Percentiles rank a stretch among this genome's conserved stretches.
Evolutionary conservation across 495 filamentous ascomycete species (phyloP).

Genomic region (Podospora fimiseda): DNA sequence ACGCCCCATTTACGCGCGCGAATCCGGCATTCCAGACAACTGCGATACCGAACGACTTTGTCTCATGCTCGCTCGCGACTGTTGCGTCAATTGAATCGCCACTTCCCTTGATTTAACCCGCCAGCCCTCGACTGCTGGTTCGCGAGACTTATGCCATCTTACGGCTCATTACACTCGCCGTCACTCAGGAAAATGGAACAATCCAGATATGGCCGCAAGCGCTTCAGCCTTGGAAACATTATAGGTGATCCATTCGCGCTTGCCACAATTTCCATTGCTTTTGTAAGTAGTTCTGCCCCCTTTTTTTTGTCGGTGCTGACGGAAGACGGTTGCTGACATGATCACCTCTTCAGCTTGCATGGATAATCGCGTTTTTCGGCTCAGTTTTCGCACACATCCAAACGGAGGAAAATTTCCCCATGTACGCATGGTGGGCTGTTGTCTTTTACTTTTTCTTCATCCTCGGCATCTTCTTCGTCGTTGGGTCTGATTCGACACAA

Average conservation of each 20-base stretch:
- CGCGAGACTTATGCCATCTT: slow-evolving; percentile 57
- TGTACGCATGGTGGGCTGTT: slow-evolving; percentile 84
- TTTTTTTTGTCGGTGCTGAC: background rate
- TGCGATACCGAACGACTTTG: slow-evolving; percentile 10
- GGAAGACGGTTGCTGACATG: slow-evolving; percentile 18
- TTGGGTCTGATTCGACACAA: slow-evolving; percentile 72
- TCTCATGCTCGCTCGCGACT: slow-evolving; percentile 14
- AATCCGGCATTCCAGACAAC: slow-evolving; percentile 1
- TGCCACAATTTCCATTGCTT: slow-evolving; percentile 85
- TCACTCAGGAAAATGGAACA: slow-evolving; percentile 79
- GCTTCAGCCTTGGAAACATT: slow-evolving; percentile 77
- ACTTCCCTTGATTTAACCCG: slow-evolving; percentile 8
- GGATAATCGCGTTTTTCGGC: slow-evolving; percentile 84
- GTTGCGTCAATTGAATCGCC: slow-evolving; percentile 26
- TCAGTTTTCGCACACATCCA: slow-evolving; percentile 66
- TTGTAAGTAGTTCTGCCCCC: slow-evolving; percentile 53
- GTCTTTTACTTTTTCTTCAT: slow-evolving; percentile 81
- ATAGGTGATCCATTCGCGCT: slow-evolving; percentile 95
- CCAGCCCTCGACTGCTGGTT: slow-evolving; percentile 9
- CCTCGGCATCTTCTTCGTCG: slow-evolving; percentile 66
- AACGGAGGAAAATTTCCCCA: slow-evolving; percentile 51
- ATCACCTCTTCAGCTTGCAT: slow-evolving; percentile 65
- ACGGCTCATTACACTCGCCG: slow-evolving; percentile 66
- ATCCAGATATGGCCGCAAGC: slow-evolving; percentile 48
- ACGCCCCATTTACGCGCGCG: background rate